Conservation (phyloP, 73 alveolate genomes). For the Paramecium pentaurelia region DNA sequence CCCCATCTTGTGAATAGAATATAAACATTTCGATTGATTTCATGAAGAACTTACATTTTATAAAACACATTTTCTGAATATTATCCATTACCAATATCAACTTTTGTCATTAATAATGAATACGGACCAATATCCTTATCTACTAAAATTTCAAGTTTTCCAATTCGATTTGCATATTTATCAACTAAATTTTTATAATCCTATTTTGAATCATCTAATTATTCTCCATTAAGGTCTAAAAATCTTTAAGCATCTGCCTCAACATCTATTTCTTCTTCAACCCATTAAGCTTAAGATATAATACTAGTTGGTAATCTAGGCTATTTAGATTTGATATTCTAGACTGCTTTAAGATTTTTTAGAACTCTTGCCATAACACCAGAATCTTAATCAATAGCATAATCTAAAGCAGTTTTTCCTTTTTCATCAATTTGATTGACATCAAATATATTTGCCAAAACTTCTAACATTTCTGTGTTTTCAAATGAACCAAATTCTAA, state of each 20-base stretch:
- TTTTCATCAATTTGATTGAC: conserved; percentile 64
- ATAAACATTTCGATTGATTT: conserved; percentile 87
- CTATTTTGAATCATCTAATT: background rate
- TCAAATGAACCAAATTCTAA: conserved; percentile 90
- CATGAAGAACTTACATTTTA: conserved; percentile 92
- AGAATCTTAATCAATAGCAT: conserved; percentile 76
- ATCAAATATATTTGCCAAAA: background rate
- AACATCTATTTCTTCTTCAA: conserved; percentile 65
- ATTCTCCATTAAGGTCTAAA: conserved; percentile 54
- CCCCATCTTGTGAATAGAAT: conserved; percentile 98
- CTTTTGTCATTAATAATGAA: conserved; percentile 94
- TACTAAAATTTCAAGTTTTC: background rate
- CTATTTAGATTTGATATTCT: background rate
- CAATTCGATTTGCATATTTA: background rate
- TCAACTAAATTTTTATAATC: background rate
- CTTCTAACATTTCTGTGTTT: conserved; percentile 78
- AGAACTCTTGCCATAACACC: conserved; percentile 67
- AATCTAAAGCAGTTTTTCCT: conserved; percentile 81
- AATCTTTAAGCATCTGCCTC: conserved; percentile 66
- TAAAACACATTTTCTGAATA: conserved; percentile 96
- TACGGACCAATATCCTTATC: conserved; percentile 65
- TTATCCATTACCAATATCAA: conserved; percentile 91
- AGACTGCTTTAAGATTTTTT: conserved; percentile 26
- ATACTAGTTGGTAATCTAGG: conserved; percentile 45
- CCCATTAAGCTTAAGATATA: conserved; percentile 37